phyloP scores from a whole-genome alignment of 257 asterid genomes.

The Solanum appendiculatum region DNA sequence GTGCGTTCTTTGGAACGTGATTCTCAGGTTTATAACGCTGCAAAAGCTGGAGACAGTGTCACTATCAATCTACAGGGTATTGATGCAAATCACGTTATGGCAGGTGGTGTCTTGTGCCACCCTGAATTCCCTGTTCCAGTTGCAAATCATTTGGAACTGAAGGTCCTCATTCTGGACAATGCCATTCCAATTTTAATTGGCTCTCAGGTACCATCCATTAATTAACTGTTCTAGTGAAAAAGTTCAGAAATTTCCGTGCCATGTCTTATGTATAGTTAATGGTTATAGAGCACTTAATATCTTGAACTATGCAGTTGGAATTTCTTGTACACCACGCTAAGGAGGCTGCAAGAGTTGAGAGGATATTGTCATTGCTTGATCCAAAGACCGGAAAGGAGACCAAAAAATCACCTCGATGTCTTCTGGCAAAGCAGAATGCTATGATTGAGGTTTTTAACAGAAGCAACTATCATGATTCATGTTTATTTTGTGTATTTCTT shows the following conservation, averaged over 20 bases:
- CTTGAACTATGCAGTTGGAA: conserved; percentile 50
- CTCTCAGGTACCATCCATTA: conserved; percentile 53
- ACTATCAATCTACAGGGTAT: conserved; percentile 69
- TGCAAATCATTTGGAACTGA: conserved; percentile 68
- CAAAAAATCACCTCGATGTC: conserved; percentile 80
- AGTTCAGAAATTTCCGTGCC: background rate
- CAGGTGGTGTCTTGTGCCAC: conserved; percentile 90
- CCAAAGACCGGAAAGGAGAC: conserved; percentile 72
- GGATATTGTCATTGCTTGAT: conserved; percentile 63
- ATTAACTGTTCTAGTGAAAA: background rate
- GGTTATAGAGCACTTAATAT: background rate
- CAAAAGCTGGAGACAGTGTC: conserved; percentile 93
- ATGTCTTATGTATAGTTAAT: background rate
- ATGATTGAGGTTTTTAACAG: conserved; percentile 54
- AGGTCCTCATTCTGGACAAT: conserved; percentile 62
- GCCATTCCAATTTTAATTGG: conserved; percentile 66
- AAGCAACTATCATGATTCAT: background rate
- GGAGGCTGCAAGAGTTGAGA: conserved; percentile 68
- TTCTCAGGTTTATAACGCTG: conserved; percentile 45
- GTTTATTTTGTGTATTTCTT: background rate
- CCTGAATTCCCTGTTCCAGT: conserved; percentile 79
- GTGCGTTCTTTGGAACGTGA: conserved; percentile 69
- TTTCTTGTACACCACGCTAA: conserved; percentile 81
- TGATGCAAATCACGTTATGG: conserved; percentile 46
- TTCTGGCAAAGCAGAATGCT: conserved; percentile 82